A percentile compares a stretch with the other conserved stretches of the same genome.
Conservation (phyloP, 2,329 filamentous ascomycete genomes). For the Torrubiella hemipterigena region DNA sequence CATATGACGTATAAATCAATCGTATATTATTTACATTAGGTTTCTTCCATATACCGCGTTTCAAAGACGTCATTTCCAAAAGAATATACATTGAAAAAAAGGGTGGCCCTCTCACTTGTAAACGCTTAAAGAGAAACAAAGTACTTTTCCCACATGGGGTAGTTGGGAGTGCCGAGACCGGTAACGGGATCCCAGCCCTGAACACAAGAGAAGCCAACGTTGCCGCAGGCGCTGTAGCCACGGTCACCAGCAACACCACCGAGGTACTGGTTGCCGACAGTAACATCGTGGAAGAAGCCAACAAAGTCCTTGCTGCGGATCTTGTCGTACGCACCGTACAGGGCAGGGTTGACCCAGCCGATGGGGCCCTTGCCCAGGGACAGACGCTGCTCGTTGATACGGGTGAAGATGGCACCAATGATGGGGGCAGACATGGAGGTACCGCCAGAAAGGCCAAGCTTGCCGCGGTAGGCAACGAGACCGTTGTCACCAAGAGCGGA, state of each 20-base stretch:
- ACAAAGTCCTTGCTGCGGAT: no score
- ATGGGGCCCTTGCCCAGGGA: conserved; percentile 19
- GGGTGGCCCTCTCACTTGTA: no score
- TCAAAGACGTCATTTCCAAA: no score
- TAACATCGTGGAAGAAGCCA: conserved; percentile 13
- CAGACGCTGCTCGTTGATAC: conserved; percentile 23
- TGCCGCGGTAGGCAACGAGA: conserved; percentile 29
- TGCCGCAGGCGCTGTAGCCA: conserved; percentile 12
- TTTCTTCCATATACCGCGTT: no score
- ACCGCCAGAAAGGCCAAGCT: conserved; percentile 30
- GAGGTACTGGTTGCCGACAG: conserved; percentile 11
- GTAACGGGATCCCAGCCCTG: conserved; percentile 16
- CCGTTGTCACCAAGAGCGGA: conserved; percentile 29
- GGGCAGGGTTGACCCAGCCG: conserved; percentile 22
- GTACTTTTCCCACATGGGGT: conserved; percentile 3
- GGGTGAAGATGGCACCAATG: conserved; percentile 9
- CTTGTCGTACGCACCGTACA: conserved; percentile 9
- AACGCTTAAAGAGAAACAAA: conserved; percentile 2
- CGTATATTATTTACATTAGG: no score
- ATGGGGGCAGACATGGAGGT: conserved; percentile 23
- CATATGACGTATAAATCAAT: no score
- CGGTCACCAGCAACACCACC: conserved; percentile 2
- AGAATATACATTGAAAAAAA: no score
- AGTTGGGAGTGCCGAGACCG: conserved; percentile 10
- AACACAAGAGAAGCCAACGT: conserved; percentile 12